phyloP scores from a whole-genome alignment of 768 basidiomycete genomes.

The Pholiota molesta region DNA sequence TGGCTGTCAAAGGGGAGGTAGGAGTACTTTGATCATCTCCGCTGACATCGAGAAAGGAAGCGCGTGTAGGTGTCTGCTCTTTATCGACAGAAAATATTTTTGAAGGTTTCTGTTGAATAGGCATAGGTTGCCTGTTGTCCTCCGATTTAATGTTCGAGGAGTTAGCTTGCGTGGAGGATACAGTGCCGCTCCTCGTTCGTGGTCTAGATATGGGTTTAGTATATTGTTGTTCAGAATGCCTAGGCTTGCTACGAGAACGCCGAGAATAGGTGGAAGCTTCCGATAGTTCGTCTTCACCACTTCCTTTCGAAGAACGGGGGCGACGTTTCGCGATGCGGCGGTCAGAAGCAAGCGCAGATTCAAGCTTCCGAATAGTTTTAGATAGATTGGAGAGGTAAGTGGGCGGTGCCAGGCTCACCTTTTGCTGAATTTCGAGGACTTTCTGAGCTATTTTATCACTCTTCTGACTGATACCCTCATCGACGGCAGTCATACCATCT shows the following conservation, averaged over 20 bases:
- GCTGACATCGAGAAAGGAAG: slow-evolving; percentile 39
- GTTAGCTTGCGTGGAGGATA: slow-evolving; percentile 61
- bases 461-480: slow-evolving; percentile 80
- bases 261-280: slow-evolving; percentile 47
- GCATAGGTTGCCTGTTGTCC: slow-evolving; percentile 21
- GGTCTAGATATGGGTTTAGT: slow-evolving; percentile 37
- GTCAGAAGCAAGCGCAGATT: slow-evolving; percentile 71
- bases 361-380: slow-evolving; percentile 52
- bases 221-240: slow-evolving; percentile 15
- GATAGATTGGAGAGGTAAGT: slow-evolving; percentile 10
- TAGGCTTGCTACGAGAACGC: slow-evolving; percentile 37
- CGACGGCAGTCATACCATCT: slow-evolving; percentile 85
- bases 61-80: slow-evolving; percentile 44
- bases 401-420: slow-evolving; percentile 52
- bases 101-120: slow-evolving; percentile 16
- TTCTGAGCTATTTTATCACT: slow-evolving; percentile 90
- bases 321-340: slow-evolving; percentile 46
- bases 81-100: slow-evolving; percentile 30
- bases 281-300: slow-evolving; percentile 58
- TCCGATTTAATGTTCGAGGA: slow-evolving; percentile 26
- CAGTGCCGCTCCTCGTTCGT: slow-evolving; percentile 61
- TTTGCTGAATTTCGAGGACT: slow-evolving; percentile 87
- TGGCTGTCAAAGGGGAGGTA: slow-evolving; percentile 18
- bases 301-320: slow-evolving; percentile 42
- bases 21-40: slow-evolving; percentile 36